Evolutionary conservation across 805 yeast genomes (phyloP).

Genomic region (Millerago galiae): DNA sequence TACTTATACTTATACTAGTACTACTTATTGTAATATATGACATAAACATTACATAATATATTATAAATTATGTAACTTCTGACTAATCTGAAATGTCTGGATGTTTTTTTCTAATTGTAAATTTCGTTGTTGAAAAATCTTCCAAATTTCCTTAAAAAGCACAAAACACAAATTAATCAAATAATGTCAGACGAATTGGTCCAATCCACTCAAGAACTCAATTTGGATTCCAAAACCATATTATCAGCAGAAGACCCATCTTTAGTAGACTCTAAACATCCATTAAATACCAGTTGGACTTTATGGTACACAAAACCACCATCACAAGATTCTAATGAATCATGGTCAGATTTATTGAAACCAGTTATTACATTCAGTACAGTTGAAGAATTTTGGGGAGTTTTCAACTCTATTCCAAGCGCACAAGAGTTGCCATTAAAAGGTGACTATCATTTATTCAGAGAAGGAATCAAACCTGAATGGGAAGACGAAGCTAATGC

Average conservation of each 20-base stretch:
- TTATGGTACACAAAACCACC: slow-evolving; percentile 97
- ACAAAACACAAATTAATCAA: neutral
- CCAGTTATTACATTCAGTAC: slow-evolving; percentile 87
- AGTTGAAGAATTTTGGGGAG: slow-evolving; percentile 99
- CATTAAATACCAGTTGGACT: slow-evolving; percentile 88
- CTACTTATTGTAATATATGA: too few species aligned
- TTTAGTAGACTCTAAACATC: slow-evolving; percentile 48
- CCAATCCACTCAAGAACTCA: slow-evolving; percentile 22
- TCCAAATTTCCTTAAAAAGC: too few species aligned
- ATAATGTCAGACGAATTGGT: slow-evolving; percentile 23
- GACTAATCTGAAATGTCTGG: too few species aligned
- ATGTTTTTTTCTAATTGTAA: too few species aligned
- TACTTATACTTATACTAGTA: too few species aligned
- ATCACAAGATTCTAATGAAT: slow-evolving; percentile 53
- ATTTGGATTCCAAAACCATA: slow-evolving; percentile 13
- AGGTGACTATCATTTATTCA: slow-evolving; percentile 93
- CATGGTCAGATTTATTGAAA: slow-evolving; percentile 89
- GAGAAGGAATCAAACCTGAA: slow-evolving; percentile 92
- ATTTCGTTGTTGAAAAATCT: too few species aligned
- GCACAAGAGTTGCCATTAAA: slow-evolving; percentile 86
- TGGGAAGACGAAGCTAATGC: slow-evolving; percentile 93
- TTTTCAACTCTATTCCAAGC: slow-evolving; percentile 86
- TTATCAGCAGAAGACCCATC: slow-evolving; percentile 20
- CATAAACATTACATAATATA: too few species aligned
- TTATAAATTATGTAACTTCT: too few species aligned